Conservation (phyloP, 352 stramenopile genomes). For the Phytophthora lateralis region DNA sequence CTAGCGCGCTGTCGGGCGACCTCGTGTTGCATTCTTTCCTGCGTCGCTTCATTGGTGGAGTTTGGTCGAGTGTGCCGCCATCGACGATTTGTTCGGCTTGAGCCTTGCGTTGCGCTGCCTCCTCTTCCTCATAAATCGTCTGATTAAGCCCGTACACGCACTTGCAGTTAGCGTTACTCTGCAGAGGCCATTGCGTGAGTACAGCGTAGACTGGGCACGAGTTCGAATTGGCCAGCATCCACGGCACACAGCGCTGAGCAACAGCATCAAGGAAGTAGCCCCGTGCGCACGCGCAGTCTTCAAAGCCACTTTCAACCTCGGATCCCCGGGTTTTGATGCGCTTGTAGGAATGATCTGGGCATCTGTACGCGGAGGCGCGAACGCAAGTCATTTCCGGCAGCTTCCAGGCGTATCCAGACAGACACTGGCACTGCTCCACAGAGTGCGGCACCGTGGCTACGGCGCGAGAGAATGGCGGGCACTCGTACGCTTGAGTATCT, state of each 20-base stretch:
- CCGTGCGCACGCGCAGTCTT: constrained; percentile 72
- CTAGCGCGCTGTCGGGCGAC: constrained; percentile 18
- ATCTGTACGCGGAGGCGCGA: constrained; percentile 60
- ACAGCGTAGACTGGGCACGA: constrained; percentile 62
- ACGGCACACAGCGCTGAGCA: constrained; percentile 57
- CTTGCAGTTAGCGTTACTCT: constrained; percentile 75
- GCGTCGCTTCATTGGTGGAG: constrained; percentile 9
- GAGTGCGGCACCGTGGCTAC: constrained; percentile 65
- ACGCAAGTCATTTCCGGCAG: constrained; percentile 71
- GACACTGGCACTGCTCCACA: constrained; percentile 75
- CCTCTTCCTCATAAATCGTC: constrained; percentile 18
- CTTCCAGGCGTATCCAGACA: constrained; percentile 79
- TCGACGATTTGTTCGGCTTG: constrained; percentile 18
- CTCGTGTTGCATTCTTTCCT: constrained; percentile 48
- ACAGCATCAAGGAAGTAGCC: constrained; percentile 73
- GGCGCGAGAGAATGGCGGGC: constrained; percentile 61
- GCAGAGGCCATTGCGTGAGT: constrained; percentile 75
- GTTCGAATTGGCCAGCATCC: constrained; percentile 73
- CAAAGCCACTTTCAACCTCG: constrained; percentile 52
- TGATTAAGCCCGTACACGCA: constrained; percentile 70
- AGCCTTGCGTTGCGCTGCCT: constrained; percentile 21
- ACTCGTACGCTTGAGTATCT: constrained; percentile 42
- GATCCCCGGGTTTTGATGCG: constrained; percentile 14
- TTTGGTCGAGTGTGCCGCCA: constrained; percentile 17
- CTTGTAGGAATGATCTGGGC: constrained; percentile 62